Percentiles rank a stretch among this genome's conserved stretches.
Conservation (phyloP, 176 grass and related monocot species). For the barley (Hordeum vulgare) region MorexV3_pseudomolecules_assembly NC_058520.1:538221110-538221609, state of each 20-base stretch:
- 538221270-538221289: conserved; percentile 76
- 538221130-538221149: conserved; percentile 74
- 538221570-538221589: conserved; percentile 85
- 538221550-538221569: conserved; percentile 82
- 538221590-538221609: conserved; percentile 27
- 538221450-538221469: conserved; percentile 79
- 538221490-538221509: conserved; percentile 68
- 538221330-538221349: conserved; percentile 87
- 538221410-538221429: background rate
- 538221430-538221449: background rate
- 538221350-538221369: conserved; percentile 97
- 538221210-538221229: conserved; percentile 87
- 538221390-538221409: background rate
- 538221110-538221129: conserved; percentile 69
- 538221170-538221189: conserved; percentile 89
- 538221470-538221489: conserved; percentile 82
- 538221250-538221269: conserved; percentile 88
- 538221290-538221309: conserved; percentile 42
- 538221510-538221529: conserved; percentile 95
- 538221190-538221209: conserved; percentile 91
- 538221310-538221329: conserved; percentile 52
- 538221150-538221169: conserved; percentile 86
- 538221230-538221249: conserved; percentile 67
- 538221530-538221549: conserved; percentile 70
- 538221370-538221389: conserved; percentile 41